Conservation (phyloP, 169 alveolate genomes). For the Babesia divergens region DNA sequence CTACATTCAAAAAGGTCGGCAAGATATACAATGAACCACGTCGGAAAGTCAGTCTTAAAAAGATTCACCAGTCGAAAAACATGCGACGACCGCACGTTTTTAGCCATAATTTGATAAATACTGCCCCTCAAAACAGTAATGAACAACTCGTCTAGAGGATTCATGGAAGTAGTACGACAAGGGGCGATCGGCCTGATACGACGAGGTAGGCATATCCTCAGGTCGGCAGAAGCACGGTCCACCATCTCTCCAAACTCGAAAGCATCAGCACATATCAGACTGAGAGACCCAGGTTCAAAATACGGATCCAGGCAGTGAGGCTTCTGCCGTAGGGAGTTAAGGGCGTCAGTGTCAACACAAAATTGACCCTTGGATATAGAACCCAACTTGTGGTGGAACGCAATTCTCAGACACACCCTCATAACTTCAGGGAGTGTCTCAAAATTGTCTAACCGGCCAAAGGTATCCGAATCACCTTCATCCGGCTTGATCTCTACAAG, state of each 20-base stretch:
- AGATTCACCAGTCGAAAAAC: background rate
- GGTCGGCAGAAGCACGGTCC: constrained; percentile 7
- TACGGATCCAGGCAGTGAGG: background rate
- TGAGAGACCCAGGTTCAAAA: background rate
- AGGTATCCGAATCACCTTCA: background rate
- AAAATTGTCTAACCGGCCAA: constrained; percentile 3
- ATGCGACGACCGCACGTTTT: background rate
- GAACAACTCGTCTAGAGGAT: background rate
- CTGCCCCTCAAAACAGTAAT: background rate
- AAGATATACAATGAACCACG: constrained; percentile 32
- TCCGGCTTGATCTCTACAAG: constrained; percentile 1
- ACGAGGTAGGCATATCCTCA: constrained; percentile 14
- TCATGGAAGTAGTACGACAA: background rate
- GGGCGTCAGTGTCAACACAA: constrained; percentile 16
- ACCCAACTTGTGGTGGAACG: constrained; percentile 1
- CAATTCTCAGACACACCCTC: background rate
- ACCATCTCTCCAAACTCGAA: constrained; percentile 42
- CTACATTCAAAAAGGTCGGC: constrained; percentile 57
- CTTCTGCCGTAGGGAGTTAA: background rate
- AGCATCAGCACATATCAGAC: constrained; percentile 3
- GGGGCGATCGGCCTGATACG: background rate
- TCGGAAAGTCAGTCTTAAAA: constrained; percentile 28
- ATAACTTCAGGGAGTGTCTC: constrained; percentile 17
- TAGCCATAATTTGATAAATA: background rate
- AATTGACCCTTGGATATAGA: constrained; percentile 10